Conservation (phyloP, 2,329 filamentous ascomycete species). For the Chaetothyriales sp. region DNA sequence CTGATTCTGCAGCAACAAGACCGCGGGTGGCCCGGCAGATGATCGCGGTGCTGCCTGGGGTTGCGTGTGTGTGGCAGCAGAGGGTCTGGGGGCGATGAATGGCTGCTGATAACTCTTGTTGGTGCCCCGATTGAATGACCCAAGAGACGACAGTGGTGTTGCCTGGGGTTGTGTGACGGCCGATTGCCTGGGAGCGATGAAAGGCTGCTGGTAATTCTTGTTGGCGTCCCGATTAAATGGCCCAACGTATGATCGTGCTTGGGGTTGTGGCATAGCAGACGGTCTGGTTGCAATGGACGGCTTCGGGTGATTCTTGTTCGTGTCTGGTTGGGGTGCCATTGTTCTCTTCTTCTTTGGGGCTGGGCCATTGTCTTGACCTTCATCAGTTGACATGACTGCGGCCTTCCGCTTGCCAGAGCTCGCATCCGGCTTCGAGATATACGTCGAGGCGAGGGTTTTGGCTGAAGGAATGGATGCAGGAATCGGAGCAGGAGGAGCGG, state of each 20-base stretch:
- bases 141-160: too few relatives aligned
- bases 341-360: neutral
- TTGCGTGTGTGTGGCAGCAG: too few relatives aligned
- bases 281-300: neutral
- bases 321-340: too few relatives aligned
- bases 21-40: neutral
- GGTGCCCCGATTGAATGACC: too few relatives aligned
- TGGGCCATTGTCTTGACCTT: neutral
- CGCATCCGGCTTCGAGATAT: neutral
- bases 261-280: too few relatives aligned
- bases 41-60: too few relatives aligned
- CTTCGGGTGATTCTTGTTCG: neutral
- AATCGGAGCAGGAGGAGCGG: neutral
- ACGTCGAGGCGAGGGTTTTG: neutral
- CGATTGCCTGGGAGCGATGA: neutral
- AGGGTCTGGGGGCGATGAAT: too few relatives aligned
- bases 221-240: too few relatives aligned
- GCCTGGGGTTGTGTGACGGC: too few relatives aligned
- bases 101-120: too few relatives aligned
- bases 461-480: neutral
- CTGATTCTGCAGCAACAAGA: neutral
- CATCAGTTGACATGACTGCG: neutral
- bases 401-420: neutral
- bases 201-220: neutral
- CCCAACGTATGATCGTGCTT: too few relatives aligned